Evolutionary conservation across 805 yeast species (phyloP).

Genomic region (Komagataella phaffii): DNA sequence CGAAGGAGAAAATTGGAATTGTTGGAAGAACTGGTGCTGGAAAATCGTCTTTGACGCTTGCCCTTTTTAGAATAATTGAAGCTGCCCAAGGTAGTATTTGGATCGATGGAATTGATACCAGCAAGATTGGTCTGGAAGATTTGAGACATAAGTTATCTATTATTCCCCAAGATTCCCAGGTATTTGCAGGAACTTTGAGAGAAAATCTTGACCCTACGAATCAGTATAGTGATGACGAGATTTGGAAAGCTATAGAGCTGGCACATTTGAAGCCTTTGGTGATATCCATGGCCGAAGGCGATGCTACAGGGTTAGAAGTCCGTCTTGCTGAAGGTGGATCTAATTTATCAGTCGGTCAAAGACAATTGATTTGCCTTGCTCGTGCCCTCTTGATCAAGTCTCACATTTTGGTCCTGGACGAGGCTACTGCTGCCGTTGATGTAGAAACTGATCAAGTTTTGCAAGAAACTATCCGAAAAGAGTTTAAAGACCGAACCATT

Average conservation of each 20-base stretch:
- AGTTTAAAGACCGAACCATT: constrained; percentile 66
- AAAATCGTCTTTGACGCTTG: constrained; percentile 73
- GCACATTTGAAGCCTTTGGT: constrained; percentile 68
- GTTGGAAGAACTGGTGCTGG: constrained; percentile 98
- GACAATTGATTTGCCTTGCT: constrained; percentile 75
- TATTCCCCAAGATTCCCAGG: constrained; percentile 91
- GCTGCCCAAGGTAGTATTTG: constrained; percentile 55
- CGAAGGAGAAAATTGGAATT: constrained; percentile 82
- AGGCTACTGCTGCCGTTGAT: constrained; percentile 85
- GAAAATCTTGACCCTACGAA: constrained; percentile 79
- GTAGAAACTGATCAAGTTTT: constrained; percentile 70
- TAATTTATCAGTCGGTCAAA: constrained; percentile 81
- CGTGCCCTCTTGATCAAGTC: constrained; percentile 58
- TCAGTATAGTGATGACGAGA: constrained; percentile 52
- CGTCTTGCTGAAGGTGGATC: constrained; percentile 24
- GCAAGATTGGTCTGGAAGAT: constrained; percentile 61
- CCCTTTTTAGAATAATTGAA: constrained; percentile 78
- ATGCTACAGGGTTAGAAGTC: constrained; percentile 13
- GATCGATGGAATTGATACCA: constrained; percentile 60
- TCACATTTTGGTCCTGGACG: constrained; percentile 61
- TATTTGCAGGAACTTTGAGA: constrained; percentile 75
- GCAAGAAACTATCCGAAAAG: constrained; percentile 66
- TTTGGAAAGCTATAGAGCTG: constrained; percentile 73
- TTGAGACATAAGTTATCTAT: constrained; percentile 68
- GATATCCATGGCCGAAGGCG: constrained; percentile 25